Percentiles rank a stretch among this genome's conserved stretches.
These are phyloP conservation scores for Trichomonas gallinae DNA, from an alignment of 208 protist genomes.

Conservation along the genomic window DNA sequence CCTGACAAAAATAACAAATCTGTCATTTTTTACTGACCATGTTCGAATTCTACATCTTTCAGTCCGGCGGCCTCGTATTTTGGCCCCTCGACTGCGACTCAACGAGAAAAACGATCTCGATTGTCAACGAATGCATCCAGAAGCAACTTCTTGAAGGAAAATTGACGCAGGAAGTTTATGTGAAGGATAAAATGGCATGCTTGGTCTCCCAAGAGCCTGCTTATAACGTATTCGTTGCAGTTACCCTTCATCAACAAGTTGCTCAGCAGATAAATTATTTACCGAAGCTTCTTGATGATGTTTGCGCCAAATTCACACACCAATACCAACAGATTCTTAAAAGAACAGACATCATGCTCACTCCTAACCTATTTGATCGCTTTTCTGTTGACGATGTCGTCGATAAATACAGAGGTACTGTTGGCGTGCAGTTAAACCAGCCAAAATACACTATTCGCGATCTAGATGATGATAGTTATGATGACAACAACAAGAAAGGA, in stretches of 20 bases:
- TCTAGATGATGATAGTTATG: too few species aligned
- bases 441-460: neutral
- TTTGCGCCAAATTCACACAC: neutral
- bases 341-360: neutral
- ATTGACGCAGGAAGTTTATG: neutral
- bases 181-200: neutral
- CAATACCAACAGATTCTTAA: neutral
- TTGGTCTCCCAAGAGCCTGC: neutral
- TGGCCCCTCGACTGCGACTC: neutral
- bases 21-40: too few species aligned
- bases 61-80: neutral
- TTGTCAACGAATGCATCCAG: neutral
- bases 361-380: neutral
- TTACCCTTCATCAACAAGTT: neutral
- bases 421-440: neutral
- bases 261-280: neutral
- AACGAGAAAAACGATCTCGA: neutral
- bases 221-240: neutral
- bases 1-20: too few species aligned
- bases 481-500: neutral
- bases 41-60: neutral
- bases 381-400: neutral
- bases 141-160: slow-evolving; percentile 9
- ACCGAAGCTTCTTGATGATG: neutral
- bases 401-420: neutral